These are phyloP conservation scores for Colletotrichum trifolii DNA, from an alignment of 2,329 filamentous ascomycete species.

Conservation along the genomic window DNA sequence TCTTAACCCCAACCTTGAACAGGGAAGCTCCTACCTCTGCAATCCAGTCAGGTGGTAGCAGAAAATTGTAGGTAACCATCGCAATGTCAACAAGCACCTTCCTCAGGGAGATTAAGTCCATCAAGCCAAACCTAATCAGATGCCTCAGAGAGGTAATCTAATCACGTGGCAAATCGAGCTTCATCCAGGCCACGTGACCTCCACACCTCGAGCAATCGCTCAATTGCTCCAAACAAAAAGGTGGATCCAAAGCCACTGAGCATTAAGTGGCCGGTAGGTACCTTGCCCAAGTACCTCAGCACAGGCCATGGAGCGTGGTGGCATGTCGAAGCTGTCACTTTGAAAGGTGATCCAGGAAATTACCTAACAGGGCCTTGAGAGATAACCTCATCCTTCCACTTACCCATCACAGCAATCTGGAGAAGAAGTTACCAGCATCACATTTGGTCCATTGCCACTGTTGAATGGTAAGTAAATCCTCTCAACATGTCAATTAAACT, in stretches of 20 bases:
- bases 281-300: background rate
- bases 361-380: constrained; percentile 25
- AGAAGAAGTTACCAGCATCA: constrained; percentile 1
- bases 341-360: constrained; percentile 30
- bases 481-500: background rate
- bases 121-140: constrained; percentile 5
- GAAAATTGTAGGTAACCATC: no score
- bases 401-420: constrained; percentile 14
- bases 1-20: background rate
- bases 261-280: no score
- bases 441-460: background rate
- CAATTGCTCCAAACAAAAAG: constrained; percentile 18
- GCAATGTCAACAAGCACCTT: background rate
- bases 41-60: no score
- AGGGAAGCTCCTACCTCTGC: constrained; percentile 1
- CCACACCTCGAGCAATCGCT: background rate
- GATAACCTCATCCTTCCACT: constrained; percentile 29
- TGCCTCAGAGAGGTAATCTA: background rate
- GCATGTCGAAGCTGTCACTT: constrained; percentile 34
- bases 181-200: constrained; percentile 3
- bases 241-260: background rate
- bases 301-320: constrained; percentile 2
- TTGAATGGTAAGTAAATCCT: background rate
- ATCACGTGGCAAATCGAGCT: constrained; percentile 10
- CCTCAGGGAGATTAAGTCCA: background rate